Percentiles rank a stretch among this genome's conserved stretches.
Conservation (phyloP, 441 rosid genomes). For the Populus hybrid region DNA sequence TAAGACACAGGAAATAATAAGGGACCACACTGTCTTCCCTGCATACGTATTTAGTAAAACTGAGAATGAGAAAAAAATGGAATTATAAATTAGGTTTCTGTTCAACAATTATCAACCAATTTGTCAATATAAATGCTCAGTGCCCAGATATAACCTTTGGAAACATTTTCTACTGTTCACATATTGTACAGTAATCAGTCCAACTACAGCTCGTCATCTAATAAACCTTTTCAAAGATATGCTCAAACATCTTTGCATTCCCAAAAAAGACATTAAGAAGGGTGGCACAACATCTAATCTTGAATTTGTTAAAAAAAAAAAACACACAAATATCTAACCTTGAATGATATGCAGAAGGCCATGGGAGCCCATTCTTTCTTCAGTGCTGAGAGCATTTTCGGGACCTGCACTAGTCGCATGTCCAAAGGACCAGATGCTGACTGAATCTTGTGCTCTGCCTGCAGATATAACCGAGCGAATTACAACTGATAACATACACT, state of each 20-base stretch:
- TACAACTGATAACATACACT: slow-evolving; percentile 1
- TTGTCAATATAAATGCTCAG: background rate
- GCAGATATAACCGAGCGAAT: slow-evolving; percentile 24
- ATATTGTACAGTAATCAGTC: background rate
- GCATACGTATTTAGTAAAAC: background rate
- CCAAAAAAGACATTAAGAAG: slow-evolving; percentile 1
- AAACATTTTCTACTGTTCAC: background rate
- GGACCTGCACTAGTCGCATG: slow-evolving; percentile 85
- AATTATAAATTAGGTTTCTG: background rate
- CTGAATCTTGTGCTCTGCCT: slow-evolving; percentile 96
- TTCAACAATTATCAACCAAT: background rate
- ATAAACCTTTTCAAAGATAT: slow-evolving; percentile 1
- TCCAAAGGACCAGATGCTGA: slow-evolving; percentile 89
- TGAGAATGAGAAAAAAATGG: background rate
- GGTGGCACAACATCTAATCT: slow-evolving; percentile 21
- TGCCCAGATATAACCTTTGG: background rate
- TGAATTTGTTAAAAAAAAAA: background rate
- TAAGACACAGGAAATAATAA: background rate
- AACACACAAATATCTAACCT: slow-evolving; percentile 38
- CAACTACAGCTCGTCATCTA: slow-evolving; percentile 1
- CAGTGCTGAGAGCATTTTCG: slow-evolving; percentile 75
- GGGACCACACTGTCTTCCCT: background rate
- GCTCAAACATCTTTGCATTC: background rate
- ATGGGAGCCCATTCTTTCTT: slow-evolving; percentile 80
- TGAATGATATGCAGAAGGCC: slow-evolving; percentile 90